A percentile compares a stretch with the other conserved stretches of the same genome.
Conservation (phyloP, 192 early-diverging fungal genomes). For the Podila horticola region DNA sequence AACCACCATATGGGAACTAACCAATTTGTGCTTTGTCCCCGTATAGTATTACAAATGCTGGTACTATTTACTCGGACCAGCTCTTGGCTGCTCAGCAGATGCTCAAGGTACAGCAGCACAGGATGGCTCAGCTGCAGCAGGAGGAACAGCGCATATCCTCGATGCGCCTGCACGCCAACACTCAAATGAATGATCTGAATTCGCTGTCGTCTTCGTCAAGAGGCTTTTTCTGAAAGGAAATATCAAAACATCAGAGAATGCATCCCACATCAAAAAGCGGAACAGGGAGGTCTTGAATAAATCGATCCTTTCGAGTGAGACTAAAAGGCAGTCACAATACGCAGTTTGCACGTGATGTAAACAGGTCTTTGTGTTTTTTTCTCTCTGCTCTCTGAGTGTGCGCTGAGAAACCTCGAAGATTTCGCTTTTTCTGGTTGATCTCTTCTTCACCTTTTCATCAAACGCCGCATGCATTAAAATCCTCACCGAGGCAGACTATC, state of each 20-base stretch:
- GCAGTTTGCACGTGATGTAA: slow-evolving; percentile 2
- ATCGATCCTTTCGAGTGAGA: no score
- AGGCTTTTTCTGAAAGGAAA: not conserved
- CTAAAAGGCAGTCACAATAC: not conserved
- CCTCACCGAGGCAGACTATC: no score
- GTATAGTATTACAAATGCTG: slow-evolving; percentile 33
- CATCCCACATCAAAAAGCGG: no score
- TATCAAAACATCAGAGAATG: no score
- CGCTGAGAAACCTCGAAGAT: no score
- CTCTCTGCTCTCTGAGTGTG: no score
- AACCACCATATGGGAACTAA: not conserved
- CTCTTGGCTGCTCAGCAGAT: slow-evolving; percentile 40
- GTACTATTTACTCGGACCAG: slow-evolving; percentile 43
- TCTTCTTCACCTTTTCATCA: no score
- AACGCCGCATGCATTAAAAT: no score
- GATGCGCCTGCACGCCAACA: slow-evolving; percentile 24
- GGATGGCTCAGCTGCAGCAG: slow-evolving; percentile 35
- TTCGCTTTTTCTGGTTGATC: no score
- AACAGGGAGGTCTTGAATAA: no score
- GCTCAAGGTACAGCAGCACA: slow-evolving; percentile 47
- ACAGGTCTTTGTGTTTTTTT: not conserved
- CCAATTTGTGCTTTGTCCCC: not conserved
- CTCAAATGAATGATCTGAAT: slow-evolving; percentile 18
- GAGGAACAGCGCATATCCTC: slow-evolving; percentile 41
- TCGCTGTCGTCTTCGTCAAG: slow-evolving; percentile 13